Percentiles rank a stretch among this genome's conserved stretches.
Evolutionary conservation across 2,329 filamentous ascomycete species (phyloP).

Genomic region (Cercospora canescens): DNA sequence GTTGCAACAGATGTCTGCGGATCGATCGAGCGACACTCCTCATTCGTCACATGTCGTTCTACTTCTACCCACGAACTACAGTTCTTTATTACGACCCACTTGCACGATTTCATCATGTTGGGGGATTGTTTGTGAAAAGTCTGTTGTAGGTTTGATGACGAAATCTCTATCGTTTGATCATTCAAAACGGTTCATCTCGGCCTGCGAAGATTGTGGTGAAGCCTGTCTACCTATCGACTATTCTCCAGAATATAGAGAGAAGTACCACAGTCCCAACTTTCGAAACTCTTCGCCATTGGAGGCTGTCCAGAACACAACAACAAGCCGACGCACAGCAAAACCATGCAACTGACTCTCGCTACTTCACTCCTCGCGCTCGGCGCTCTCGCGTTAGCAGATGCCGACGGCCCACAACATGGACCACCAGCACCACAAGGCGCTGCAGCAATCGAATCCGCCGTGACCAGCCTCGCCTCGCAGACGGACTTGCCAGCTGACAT

Average conservation of each 20-base stretch:
- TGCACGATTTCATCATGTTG: neutral
- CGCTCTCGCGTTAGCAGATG: neutral
- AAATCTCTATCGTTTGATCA: neutral
- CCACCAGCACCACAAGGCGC: conserved; percentile 1
- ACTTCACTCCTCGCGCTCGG: neutral
- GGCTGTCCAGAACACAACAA: neutral
- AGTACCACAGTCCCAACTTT: neutral
- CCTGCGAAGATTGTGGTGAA: neutral
- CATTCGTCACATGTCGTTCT: neutral
- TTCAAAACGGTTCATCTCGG: neutral
- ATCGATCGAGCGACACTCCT: neutral
- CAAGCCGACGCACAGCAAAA: neutral
- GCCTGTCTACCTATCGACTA: neutral
- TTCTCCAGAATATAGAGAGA: neutral
- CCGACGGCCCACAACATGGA: neutral
- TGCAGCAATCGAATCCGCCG: conserved; percentile 10
- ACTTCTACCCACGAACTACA: neutral
- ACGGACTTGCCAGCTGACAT: conserved; percentile 5
- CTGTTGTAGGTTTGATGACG: neutral
- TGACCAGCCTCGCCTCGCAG: conserved; percentile 1
- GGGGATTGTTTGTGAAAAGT: neutral
- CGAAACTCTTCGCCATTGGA: neutral
- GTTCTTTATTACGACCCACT: neutral
- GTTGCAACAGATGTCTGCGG: neutral
- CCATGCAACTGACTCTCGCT: neutral